Evolutionary conservation across 202 grass and related monocot species (phyloP).

Genomic region (Carex arenaria): DNA sequence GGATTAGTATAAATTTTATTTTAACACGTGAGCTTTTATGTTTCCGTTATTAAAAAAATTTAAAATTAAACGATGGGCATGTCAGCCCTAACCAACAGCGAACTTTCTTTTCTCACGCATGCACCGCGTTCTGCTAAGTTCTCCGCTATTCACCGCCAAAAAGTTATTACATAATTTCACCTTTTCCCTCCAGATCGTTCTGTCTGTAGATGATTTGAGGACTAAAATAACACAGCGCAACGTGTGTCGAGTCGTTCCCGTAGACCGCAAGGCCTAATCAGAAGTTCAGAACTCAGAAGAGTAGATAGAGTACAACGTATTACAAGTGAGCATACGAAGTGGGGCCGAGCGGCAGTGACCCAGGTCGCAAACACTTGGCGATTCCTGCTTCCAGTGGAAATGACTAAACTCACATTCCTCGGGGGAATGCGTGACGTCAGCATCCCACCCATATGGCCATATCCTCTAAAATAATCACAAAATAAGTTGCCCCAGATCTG

Average conservation of each 20-base stretch:
- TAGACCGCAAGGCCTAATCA: neutral
- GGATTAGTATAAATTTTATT: too few relatives aligned
- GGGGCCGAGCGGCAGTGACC: neutral
- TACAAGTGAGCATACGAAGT: neutral
- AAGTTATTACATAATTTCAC: slow-evolving; percentile 7
- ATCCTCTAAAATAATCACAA: slow-evolving; percentile 2
- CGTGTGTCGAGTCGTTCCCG: neutral
- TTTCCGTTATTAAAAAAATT: too few relatives aligned
- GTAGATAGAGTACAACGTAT: too few relatives aligned
- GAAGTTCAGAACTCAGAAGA: too few relatives aligned
- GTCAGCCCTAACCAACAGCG: too few relatives aligned
- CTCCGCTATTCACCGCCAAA: neutral
- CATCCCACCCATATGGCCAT: neutral
- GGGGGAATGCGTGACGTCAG: neutral
- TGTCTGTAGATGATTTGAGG: neutral
- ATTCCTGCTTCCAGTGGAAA: neutral
- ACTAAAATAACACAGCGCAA: neutral
- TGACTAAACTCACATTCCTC: neutral
- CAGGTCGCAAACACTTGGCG: neutral
- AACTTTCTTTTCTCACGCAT: neutral
- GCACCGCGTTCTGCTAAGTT: neutral
- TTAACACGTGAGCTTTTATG: too few relatives aligned
- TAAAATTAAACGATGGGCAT: too few relatives aligned
- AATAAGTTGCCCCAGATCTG: slow-evolving; percentile 17
- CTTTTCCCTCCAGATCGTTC: slow-evolving; percentile 13